Evolutionary conservation across 73 alveolate species (phyloP).

Genomic region (Paramecium sonneborni): DNA sequence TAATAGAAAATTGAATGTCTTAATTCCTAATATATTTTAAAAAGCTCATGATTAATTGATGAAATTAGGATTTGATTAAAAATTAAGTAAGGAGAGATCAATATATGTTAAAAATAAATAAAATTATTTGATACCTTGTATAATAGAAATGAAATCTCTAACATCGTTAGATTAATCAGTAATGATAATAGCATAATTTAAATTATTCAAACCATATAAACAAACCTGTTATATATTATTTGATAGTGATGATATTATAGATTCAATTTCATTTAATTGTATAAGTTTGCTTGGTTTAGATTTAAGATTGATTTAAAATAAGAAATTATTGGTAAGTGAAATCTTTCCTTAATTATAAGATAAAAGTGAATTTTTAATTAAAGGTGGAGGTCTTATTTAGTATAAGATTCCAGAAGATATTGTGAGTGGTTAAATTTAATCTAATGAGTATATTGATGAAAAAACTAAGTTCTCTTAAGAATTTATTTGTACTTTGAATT

Average conservation of each 20-base stretch:
- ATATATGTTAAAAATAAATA: constrained; percentile 25
- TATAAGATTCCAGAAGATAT: background rate
- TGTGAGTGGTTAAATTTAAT: background rate
- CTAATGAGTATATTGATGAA: background rate
- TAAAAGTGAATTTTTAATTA: background rate
- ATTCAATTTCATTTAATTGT: constrained; percentile 13
- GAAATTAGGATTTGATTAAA: constrained; percentile 1
- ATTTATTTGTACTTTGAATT: background rate
- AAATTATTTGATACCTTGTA: constrained; percentile 42
- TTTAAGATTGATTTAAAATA: background rate
- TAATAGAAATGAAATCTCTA: background rate
- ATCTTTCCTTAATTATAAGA: constrained; percentile 1
- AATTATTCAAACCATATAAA: constrained; percentile 5
- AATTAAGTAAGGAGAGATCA: constrained; percentile 6
- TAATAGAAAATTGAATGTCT: constrained; percentile 20
- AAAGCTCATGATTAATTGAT: background rate
- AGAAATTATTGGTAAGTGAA: constrained; percentile 9
- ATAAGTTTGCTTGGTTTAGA: constrained; percentile 33
- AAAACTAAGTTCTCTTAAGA: background rate
- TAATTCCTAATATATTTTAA: constrained; percentile 21
- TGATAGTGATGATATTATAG: constrained; percentile 42
- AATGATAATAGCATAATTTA: constrained; percentile 2
- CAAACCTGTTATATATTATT: background rate
- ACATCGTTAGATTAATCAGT: background rate
- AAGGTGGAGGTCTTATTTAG: background rate